Evolutionary conservation across 208 protist genomes (phyloP), one percentile per base, ranked within the genome.

Genomic region (Leishmania lainsoni): DNA sequence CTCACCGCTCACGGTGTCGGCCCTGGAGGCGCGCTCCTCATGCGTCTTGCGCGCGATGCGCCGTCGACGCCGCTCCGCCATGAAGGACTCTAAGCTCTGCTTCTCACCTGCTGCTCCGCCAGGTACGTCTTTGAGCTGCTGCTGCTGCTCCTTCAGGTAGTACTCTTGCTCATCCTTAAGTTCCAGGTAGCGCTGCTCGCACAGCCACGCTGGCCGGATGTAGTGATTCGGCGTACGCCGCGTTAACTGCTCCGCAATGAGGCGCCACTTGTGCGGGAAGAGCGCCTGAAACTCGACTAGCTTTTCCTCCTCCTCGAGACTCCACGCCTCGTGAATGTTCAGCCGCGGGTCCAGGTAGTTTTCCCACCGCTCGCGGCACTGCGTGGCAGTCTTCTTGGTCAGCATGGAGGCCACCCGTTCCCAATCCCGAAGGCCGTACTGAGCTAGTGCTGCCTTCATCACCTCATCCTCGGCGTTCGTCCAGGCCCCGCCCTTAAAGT

Each of bases 401-500:
- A 99, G 89, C 70, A 99, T 94, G 5, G 99, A 99, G 5, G 99
- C 98, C 58, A 99, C 99, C 48, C 98, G 97, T 56, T 98, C 97
- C 99, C 99, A 99, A 87, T 99, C 98, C 70, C 99, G 99, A 73
- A 98, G 94, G 16, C 99, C 99, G 87, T 99, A 99, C 86, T 99
- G 99, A 89, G 99, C 99, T 2, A 99, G 96, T 5, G 98, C 99
- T 4, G 99, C 99, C 83, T 99, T 99, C 73, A 99, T 95, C 63
- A 99, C 98, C 87, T 99, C 98, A 98, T 99, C 99, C 90, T 99
- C 99, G 49, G 97, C 98, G 90, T 99, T 99, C 74, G 99, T 99
- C 99, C 99, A 99, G 66, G 99, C 93, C 51, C 99, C 99, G 52
- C 99, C 99, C 77, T 99, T 99, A 79, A 99, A 95, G 65, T 96